Conservation (phyloP, 495 filamentous ascomycete species). For the Xylaria venustula region DNA sequence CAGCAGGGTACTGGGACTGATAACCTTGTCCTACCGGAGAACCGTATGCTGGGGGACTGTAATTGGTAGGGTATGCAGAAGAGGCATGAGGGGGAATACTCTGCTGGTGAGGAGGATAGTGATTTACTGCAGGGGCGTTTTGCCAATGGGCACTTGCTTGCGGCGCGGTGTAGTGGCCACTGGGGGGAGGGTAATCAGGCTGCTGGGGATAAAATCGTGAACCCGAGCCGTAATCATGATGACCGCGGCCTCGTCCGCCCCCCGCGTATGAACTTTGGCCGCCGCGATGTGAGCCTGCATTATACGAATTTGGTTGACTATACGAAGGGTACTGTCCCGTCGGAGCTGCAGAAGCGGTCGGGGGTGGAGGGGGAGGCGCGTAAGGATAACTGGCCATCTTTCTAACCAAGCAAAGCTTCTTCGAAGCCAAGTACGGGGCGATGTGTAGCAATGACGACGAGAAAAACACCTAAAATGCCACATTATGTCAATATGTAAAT, state of each 20-base stretch:
- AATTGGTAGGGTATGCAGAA: conserved; percentile 52
- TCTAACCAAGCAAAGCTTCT: conserved; percentile 9
- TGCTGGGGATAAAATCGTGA: conserved; percentile 24
- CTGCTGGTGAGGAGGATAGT: conserved; percentile 30
- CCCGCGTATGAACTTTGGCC: conserved; percentile 21
- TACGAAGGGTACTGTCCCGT: conserved; percentile 37
- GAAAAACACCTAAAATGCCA: neutral
- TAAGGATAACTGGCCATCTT: conserved; percentile 50
- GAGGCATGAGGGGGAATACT: conserved; percentile 38
- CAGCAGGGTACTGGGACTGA: conserved; percentile 29
- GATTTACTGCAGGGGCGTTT: conserved; percentile 23
- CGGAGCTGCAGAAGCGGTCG: conserved; percentile 37
- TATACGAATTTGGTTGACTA: conserved; percentile 32
- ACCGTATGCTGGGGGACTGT: conserved; percentile 48
- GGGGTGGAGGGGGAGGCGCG: conserved; percentile 55
- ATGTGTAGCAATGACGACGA: neutral
- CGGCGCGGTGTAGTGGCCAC: conserved; percentile 24
- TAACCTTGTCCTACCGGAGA: conserved; percentile 31
- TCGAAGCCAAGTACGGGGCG: neutral
- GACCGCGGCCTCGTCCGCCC: conserved; percentile 25
- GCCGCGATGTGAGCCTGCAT: conserved; percentile 22
- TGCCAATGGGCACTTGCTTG: conserved; percentile 38
- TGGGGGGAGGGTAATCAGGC: conserved; percentile 25
- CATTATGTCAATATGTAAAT: conserved; percentile 1
- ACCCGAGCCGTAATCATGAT: conserved; percentile 25